Evolutionary conservation across 1,284 basidiomycete genomes (phyloP).

Genomic region (Cystobasidium pallidum): DNA sequence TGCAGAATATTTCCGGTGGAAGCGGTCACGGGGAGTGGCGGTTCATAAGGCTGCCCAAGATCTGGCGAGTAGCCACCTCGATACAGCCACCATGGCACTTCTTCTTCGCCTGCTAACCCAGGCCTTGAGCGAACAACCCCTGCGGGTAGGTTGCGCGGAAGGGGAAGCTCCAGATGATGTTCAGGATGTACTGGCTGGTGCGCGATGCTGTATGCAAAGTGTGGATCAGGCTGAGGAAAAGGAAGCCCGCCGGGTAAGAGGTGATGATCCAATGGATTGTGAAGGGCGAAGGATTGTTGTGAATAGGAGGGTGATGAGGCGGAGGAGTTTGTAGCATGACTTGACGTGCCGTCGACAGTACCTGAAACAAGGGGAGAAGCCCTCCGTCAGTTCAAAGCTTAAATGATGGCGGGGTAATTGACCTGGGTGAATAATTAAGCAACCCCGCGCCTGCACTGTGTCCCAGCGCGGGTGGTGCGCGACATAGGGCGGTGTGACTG

Average conservation of each 20-base stretch:
- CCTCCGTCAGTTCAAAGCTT: not conserved
- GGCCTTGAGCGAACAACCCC: not conserved
- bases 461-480: too few relatives aligned
- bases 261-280: not conserved
- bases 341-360: slow-evolving; percentile 3
- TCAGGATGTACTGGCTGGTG: not conserved
- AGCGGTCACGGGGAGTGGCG: not conserved
- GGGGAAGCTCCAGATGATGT: slow-evolving; percentile 2
- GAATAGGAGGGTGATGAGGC: slow-evolving; percentile 9
- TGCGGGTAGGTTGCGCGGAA: not conserved
- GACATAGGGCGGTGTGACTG: too few relatives aligned
- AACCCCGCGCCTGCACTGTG: not conserved
- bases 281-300: slow-evolving; percentile 1
- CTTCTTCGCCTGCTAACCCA: not conserved
- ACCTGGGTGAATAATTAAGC: not conserved
- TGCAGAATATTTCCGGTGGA: not conserved
- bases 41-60: not conserved
- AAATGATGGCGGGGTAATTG: not conserved
- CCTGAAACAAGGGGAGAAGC: not conserved
- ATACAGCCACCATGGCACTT: slow-evolving; percentile 7
- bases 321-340: slow-evolving; percentile 2
- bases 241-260: not conserved
- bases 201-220: slow-evolving; percentile 7
- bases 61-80: slow-evolving; percentile 1
- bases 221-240: slow-evolving; percentile 9